Conservation (phyloP, 805 yeast genomes). For the Jamesozyma rosinii region DNA sequence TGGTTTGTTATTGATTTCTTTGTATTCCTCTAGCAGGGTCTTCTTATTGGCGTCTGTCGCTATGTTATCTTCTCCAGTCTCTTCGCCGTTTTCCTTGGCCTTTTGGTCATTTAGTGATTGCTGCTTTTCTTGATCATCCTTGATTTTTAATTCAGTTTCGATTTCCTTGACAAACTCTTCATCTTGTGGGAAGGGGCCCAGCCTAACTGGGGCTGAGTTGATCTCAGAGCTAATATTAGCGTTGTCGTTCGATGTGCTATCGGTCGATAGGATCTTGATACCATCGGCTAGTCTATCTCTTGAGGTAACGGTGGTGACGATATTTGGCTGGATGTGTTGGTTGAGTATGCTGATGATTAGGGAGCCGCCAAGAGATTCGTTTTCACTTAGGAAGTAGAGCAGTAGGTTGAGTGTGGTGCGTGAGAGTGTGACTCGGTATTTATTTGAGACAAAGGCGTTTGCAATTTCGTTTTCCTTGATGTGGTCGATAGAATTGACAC, state of each 20-base stretch:
- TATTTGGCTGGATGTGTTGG: slow-evolving; percentile 55
- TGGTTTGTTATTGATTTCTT: slow-evolving; percentile 44
- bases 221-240: slow-evolving; percentile 22
- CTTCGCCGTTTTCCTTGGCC: not conserved
- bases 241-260: slow-evolving; percentile 20
- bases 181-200: slow-evolving; percentile 81
- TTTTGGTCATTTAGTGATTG: slow-evolving; percentile 12
- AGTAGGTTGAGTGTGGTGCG: slow-evolving; percentile 78
- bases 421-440: slow-evolving; percentile 67
- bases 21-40: slow-evolving; percentile 57
- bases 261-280: slow-evolving; percentile 16
- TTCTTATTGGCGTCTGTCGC: slow-evolving; percentile 21
- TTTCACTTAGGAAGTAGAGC: slow-evolving; percentile 80
- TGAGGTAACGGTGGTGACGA: slow-evolving; percentile 30
- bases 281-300: slow-evolving; percentile 29
- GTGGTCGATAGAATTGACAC: slow-evolving; percentile 73
- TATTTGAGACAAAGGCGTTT: slow-evolving; percentile 58
- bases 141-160: slow-evolving; percentile 69
- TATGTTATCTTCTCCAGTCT: not conserved
- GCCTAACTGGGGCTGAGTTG: slow-evolving; percentile 44
- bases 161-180: slow-evolving; percentile 78
- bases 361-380: slow-evolving; percentile 86
- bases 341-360: slow-evolving; percentile 77
- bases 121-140: slow-evolving; percentile 56
- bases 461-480: slow-evolving; percentile 76